These are phyloP conservation scores for Cutaneotrichosporon sp. DNA, from an alignment of 1,284 basidiomycete species.

Conservation along the genomic window DNA sequence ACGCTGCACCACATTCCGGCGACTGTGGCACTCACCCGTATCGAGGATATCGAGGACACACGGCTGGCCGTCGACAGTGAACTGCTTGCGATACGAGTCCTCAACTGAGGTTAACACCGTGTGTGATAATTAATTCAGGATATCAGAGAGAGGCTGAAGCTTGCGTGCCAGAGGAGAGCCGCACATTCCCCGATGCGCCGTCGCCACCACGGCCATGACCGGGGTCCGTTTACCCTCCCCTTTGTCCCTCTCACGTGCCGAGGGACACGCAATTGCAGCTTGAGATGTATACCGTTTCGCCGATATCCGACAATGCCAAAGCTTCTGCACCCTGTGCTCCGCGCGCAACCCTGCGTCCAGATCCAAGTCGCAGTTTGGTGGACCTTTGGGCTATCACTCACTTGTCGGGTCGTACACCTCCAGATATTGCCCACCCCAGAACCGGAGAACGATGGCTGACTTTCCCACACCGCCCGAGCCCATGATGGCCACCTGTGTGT, in stretches of 20 bases:
- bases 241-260: neutral
- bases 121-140: too few species aligned
- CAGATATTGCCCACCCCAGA: constrained; percentile 35
- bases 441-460: constrained; percentile 32
- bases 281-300: too few species aligned
- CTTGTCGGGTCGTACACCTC: constrained; percentile 40
- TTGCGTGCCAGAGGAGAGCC: neutral
- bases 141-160: too few species aligned
- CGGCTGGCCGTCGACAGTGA: constrained; percentile 31
- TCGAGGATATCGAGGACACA: constrained; percentile 40
- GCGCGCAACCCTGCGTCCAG: too few species aligned
- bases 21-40: constrained; percentile 32
- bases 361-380: too few species aligned
- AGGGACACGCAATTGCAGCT: too few species aligned
- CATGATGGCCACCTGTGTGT: constrained; percentile 31
- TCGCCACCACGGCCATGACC: neutral
- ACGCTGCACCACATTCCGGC: too few species aligned
- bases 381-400: constrained; percentile 20
- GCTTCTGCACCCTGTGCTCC: too few species aligned
- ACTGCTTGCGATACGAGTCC: constrained; percentile 37
- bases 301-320: too few species aligned
- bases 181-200: neutral
- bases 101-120: constrained; percentile 26
- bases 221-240: too few species aligned
- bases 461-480: constrained; percentile 43